Conservation (phyloP, 1,284 basidiomycete genomes). For the Macrocybe sp. region DNA sequence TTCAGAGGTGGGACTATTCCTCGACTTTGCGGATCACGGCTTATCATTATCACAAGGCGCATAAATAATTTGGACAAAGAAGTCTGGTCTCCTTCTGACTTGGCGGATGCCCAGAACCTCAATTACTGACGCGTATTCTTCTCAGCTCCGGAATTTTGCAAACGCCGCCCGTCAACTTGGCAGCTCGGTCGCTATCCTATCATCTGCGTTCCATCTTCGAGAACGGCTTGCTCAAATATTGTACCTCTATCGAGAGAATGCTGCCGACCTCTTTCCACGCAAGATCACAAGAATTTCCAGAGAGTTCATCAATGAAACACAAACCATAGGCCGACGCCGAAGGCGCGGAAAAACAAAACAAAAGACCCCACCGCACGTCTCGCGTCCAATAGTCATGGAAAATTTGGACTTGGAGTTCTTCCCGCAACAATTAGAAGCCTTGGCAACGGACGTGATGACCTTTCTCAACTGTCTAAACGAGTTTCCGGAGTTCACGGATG, state of each 20-base stretch:
- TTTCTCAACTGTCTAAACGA: conserved; percentile 68
- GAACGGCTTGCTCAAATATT: conserved; percentile 60
- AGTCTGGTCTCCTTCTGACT: conserved; percentile 27
- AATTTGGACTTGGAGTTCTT: conserved; percentile 59
- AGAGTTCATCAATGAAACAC: conserved; percentile 34
- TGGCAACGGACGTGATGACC: conserved; percentile 57
- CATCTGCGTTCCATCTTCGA: conserved; percentile 64
- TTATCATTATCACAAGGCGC: conserved; percentile 30
- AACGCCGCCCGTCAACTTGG: conserved; percentile 70
- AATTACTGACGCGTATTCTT: conserved; percentile 2
- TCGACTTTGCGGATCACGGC: conserved; percentile 1
- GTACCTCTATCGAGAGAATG: conserved; percentile 65
- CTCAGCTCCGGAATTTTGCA: conserved; percentile 64
- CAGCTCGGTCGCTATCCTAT: conserved; percentile 67
- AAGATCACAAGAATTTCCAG: conserved; percentile 45
- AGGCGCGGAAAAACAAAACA: conserved; percentile 26
- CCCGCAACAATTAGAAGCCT: conserved; percentile 51
- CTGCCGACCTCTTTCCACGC: conserved; percentile 63
- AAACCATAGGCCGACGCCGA: conserved; percentile 21
- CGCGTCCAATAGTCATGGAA: conserved; percentile 47
- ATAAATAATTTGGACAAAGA: conserved; percentile 63
- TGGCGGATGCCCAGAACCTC: background rate
- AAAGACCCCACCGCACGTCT: conserved; percentile 41
- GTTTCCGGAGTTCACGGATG: conserved; percentile 71
- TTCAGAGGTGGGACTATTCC: conserved; percentile 42